Conservation (phyloP, 2,329 filamentous ascomycete species). For the Ophidiomyces ophidiicola region DNA sequence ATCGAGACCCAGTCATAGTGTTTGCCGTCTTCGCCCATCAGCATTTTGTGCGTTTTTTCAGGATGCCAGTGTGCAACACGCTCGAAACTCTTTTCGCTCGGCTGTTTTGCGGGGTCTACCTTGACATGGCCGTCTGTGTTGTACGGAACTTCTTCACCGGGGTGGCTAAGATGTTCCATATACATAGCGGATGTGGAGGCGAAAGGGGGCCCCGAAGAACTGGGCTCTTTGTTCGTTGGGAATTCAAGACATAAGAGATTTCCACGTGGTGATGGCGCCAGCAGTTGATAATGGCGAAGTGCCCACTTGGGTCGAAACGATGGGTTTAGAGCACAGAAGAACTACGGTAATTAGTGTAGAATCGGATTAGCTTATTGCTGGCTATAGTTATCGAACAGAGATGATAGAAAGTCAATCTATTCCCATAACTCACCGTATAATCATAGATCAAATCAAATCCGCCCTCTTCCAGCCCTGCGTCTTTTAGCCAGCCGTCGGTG, state of each 20-base stretch:
- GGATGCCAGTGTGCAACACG: slow-evolving; percentile 46
- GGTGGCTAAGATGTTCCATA: slow-evolving; percentile 55
- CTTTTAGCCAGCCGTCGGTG: slow-evolving; percentile 31
- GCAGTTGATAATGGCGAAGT: slow-evolving; percentile 41
- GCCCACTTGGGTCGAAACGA: slow-evolving; percentile 47
- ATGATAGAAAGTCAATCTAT: slow-evolving; percentile 2
- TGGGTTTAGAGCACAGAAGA: slow-evolving; percentile 49
- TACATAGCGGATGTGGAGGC: slow-evolving; percentile 58
- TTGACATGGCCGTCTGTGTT: slow-evolving; percentile 42
- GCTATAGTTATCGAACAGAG: too few species aligned
- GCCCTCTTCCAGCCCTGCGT: slow-evolving; percentile 23
- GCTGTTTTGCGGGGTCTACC: slow-evolving; percentile 36
- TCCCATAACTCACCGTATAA: slow-evolving; percentile 41
- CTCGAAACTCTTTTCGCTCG: slow-evolving; percentile 29
- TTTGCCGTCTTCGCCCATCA: slow-evolving; percentile 34
- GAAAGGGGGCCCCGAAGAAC: slow-evolving; percentile 59
- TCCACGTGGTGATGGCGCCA: slow-evolving; percentile 37
- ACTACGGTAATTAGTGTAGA: slow-evolving; percentile 39
- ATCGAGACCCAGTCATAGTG: slow-evolving; percentile 34
- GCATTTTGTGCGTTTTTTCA: slow-evolving; percentile 44
- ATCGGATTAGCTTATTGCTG: too few species aligned
- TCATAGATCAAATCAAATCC: slow-evolving; percentile 46
- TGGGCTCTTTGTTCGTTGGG: slow-evolving; percentile 57
- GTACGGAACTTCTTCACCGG: slow-evolving; percentile 56
- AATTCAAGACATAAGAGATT: slow-evolving; percentile 60